Evolutionary conservation across 768 basidiomycete genomes (phyloP).

Genomic region (Tricholoma hemisulphureum): DNA sequence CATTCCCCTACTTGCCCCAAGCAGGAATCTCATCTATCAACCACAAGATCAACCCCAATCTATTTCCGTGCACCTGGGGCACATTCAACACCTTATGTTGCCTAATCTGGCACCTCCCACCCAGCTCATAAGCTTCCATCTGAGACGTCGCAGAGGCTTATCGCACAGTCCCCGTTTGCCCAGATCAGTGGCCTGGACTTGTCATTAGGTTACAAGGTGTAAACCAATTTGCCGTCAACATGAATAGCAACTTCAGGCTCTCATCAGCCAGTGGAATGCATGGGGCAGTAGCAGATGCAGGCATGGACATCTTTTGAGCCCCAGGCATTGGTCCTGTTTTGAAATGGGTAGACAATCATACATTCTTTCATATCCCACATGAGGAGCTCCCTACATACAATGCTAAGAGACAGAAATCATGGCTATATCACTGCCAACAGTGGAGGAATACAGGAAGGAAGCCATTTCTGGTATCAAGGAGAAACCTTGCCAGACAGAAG

Average conservation of each 20-base stretch:
- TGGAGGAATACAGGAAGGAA: not conserved
- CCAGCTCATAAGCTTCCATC: slow-evolving; percentile 34
- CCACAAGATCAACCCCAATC: slow-evolving; percentile 24
- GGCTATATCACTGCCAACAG: not conserved
- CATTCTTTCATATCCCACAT: slow-evolving; percentile 12
- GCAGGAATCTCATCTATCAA: slow-evolving; percentile 30
- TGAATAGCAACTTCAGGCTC: no score
- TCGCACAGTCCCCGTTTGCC: slow-evolving; percentile 25
- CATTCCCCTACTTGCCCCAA: slow-evolving; percentile 18
- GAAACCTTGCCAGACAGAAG: not conserved
- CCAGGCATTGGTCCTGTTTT: no score
- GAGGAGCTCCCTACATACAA: slow-evolving; percentile 5
- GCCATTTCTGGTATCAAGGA: not conserved
- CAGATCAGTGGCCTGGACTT: no score
- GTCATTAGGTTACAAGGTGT: no score
- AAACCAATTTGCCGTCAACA: no score
- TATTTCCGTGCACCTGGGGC: slow-evolving; percentile 44
- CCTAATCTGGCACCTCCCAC: slow-evolving; percentile 32
- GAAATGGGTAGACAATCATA: slow-evolving; percentile 27
- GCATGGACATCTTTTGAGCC: no score
- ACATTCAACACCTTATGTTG: slow-evolving; percentile 34
- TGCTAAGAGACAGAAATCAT: not conserved
- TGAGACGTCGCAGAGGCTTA: slow-evolving; percentile 41
- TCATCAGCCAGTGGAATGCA: no score
- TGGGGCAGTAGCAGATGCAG: no score